phyloP scores from a whole-genome alignment of 257 asterid species.

The Cordia subcordata region DNA sequence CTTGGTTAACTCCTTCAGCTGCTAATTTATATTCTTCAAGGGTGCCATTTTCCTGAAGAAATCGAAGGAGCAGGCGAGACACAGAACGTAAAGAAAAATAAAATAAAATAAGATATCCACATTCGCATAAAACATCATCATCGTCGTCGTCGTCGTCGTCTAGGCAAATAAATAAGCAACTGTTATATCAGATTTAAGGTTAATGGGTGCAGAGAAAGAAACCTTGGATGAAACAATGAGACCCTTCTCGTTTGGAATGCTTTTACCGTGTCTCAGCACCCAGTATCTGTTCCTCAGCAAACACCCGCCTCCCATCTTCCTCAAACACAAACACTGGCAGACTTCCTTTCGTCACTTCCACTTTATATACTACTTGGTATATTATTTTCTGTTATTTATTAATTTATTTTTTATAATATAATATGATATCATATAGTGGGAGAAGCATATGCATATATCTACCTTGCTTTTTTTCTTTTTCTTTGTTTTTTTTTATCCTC shows the following conservation, averaged over 20 bases:
- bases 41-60: conserved; percentile 75
- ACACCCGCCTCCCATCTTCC: conserved; percentile 5
- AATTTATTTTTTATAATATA: no score
- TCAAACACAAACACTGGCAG: conserved; percentile 61
- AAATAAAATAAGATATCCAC: background rate
- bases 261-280: conserved; percentile 88
- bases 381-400: no score
- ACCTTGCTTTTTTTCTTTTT: no score
- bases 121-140: background rate
- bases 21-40: conserved; percentile 76
- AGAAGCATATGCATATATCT: no score
- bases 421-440: no score
- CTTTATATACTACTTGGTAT: no score
- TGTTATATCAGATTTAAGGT: no score
- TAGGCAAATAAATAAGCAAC: background rate
- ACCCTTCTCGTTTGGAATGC: conserved; percentile 83
- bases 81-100: no score
- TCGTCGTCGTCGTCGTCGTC: no score
- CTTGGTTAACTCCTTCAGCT: conserved; percentile 79
- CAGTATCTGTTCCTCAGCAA: conserved; percentile 62
- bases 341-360: conserved; percentile 60
- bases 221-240: conserved; percentile 81
- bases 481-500: no score
- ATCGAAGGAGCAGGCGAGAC: background rate
- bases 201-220: no score